Evolutionary conservation across 306 rosid genomes (phyloP).

Genomic region (Lathyrus sativus): DNA sequence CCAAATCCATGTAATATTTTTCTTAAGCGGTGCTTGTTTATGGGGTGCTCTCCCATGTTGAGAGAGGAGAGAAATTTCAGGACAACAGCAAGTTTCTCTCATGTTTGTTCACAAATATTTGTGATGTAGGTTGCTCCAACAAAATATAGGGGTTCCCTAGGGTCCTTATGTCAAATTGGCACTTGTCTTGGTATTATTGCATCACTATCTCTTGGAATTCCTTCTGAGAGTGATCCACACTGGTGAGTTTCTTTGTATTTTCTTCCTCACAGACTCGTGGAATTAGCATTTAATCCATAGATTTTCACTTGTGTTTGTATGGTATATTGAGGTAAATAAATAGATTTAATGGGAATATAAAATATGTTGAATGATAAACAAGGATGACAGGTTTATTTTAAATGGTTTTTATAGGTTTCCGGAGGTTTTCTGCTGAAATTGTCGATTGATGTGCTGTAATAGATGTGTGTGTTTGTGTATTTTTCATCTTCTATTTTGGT

Average conservation of each 20-base stretch:
- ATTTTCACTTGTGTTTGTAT: slow-evolving; percentile 7
- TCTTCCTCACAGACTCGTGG: slow-evolving; percentile 26
- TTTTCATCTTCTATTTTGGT: no score
- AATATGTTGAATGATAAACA: slow-evolving; percentile 14
- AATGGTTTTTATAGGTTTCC: slow-evolving; percentile 24
- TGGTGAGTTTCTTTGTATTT: slow-evolving; percentile 57
- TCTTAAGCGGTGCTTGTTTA: neutral
- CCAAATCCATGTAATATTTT: slow-evolving; percentile 7
- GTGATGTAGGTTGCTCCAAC: slow-evolving; percentile 81
- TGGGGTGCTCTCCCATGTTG: slow-evolving; percentile 2
- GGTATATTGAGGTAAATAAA: slow-evolving; percentile 5
- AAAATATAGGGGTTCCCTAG: slow-evolving; percentile 83
- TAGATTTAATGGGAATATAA: slow-evolving; percentile 21
- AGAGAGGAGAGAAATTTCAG: slow-evolving; percentile 17
- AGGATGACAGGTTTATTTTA: slow-evolving; percentile 5
- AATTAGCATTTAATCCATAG: slow-evolving; percentile 9
- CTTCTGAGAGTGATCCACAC: slow-evolving; percentile 74
- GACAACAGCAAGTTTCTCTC: slow-evolving; percentile 31
- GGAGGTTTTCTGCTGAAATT: slow-evolving; percentile 12
- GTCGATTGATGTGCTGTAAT: neutral
- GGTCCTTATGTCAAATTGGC: slow-evolving; percentile 81
- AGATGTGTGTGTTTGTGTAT: neutral
- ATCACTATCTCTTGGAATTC: slow-evolving; percentile 74
- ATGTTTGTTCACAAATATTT: slow-evolving; percentile 7
- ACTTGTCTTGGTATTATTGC: slow-evolving; percentile 89